These are phyloP conservation scores for Myrica gale DNA, from an alignment of 306 rosid genomes.

Conservation along the genomic window DNA sequence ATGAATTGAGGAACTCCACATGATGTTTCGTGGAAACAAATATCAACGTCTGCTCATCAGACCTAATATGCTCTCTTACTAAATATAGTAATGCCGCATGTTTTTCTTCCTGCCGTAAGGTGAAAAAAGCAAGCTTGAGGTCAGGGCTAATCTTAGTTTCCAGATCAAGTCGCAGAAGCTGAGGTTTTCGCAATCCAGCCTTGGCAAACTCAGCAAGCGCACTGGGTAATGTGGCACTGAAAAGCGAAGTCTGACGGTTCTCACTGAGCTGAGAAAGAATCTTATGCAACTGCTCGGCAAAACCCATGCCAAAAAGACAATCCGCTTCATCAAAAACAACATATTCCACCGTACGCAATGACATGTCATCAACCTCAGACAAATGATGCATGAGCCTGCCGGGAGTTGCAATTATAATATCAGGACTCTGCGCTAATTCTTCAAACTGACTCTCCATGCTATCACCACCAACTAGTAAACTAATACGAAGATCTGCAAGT, in stretches of 20 bases:
- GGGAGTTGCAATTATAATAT: conserved; percentile 88
- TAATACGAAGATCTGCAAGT: conserved; percentile 67
- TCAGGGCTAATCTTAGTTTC: conserved; percentile 91
- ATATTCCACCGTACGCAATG: conserved; percentile 74
- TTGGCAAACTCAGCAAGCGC: conserved; percentile 97
- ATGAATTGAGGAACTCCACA: conserved; percentile 68
- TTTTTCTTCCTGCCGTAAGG: conserved; percentile 82
- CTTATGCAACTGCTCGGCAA: conserved; percentile 79
- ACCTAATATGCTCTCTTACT: conserved; percentile 70
- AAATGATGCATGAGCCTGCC: conserved; percentile 97
- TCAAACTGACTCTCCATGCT: conserved; percentile 92
- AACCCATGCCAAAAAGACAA: conserved; percentile 82
- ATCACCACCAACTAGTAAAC: conserved; percentile 94
- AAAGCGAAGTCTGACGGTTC: conserved; percentile 84
- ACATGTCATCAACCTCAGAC: conserved; percentile 86
- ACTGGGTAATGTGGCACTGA: conserved; percentile 87
- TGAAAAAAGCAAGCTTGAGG: conserved; percentile 73
- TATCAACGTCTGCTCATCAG: conserved; percentile 77
- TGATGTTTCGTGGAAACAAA: conserved; percentile 90
- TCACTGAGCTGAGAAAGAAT: conserved; percentile 79
- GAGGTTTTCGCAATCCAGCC: conserved; percentile 93
- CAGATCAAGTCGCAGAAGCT: conserved; percentile 78
- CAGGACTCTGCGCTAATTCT: conserved; percentile 80
- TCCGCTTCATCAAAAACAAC: conserved; percentile 96
- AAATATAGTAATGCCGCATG: conserved; percentile 66